Base-by-base conservation (phyloP, 1,284 basidiomycete genomes). In the Moesziomyces parantarcticus region DNA sequence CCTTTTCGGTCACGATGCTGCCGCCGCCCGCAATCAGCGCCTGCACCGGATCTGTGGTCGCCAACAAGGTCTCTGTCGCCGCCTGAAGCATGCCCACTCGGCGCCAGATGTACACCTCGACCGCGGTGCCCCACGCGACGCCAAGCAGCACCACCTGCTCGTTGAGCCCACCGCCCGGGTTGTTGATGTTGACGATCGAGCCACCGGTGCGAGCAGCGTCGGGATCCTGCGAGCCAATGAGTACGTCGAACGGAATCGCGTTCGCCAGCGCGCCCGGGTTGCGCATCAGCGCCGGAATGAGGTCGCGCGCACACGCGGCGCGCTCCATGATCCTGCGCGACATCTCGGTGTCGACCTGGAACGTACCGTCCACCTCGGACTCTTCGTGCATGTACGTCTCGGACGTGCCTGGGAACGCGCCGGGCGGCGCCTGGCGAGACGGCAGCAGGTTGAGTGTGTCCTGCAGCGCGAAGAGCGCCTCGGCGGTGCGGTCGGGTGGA, bases 101-200 rank as follows among this genome's bases (percentile, higher is more conserved):
- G 1, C 72, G 51, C 72, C 72, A 75, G 49, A 75, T 75, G 55
- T 75, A 75, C 18, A 75, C 72, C 36, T 75, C 72, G 7, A 75
- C 72, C 0, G 72, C 72, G 4, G 72, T 75, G 20, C 72, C 72
- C 67, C 66, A 71, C n/a, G 72, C 72, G 0, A 75, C 65, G 1
- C 72, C 72, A 2, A 75, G 57, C 3, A 75, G 42, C 2, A 75
- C 67, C 1, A 75, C 59, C 22, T 75, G 72, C 52, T 75, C 72
- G 58, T 62, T 75, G 7, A 74, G 50, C 13, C 66, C 66, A n/a
- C 69, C 69, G 11, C 63, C 53, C 0, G 69, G 69, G 20, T 64
- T 72, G 56, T 72, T 58, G 56, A 72, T 67, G 56, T 67, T 72
- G 46, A 72, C 56, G 49, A 72, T 61, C 7, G 63, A 42, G 0